Percentiles rank a stretch among this genome's conserved stretches.
Evolutionary conservation across 2,329 filamentous ascomycete genomes (phyloP).

Genomic region (Colletotrichum aenigma): DNA sequence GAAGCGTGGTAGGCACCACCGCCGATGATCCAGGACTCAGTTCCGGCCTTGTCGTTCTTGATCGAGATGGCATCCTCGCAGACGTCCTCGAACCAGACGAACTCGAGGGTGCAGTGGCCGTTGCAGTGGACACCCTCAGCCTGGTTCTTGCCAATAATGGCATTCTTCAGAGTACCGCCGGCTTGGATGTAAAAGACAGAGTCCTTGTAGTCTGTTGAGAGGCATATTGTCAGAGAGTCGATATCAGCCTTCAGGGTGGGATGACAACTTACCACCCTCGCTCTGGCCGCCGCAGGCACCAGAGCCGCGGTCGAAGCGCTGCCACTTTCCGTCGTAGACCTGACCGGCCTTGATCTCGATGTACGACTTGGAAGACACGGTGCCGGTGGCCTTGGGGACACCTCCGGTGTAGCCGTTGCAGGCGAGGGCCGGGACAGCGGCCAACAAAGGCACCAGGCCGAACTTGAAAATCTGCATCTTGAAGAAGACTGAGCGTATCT

Average conservation of each 20-base stretch:
- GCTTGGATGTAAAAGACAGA: constrained; percentile 45
- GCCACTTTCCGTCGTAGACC: constrained; percentile 38
- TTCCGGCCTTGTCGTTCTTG: constrained; percentile 18
- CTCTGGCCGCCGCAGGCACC: constrained; percentile 44
- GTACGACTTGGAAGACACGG: constrained; percentile 23
- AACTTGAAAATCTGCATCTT: constrained; percentile 17
- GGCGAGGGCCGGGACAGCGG: constrained; percentile 30
- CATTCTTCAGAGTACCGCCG: constrained; percentile 50
- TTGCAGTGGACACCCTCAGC: constrained; percentile 49
- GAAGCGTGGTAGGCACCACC: constrained; percentile 48
- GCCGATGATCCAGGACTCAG: constrained; percentile 28
- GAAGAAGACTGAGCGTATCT: neutral
- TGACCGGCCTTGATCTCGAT: constrained; percentile 31
- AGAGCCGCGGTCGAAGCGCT: constrained; percentile 41
- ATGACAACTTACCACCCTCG: constrained; percentile 39
- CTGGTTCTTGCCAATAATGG: constrained; percentile 45
- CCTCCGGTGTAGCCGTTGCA: constrained; percentile 35
- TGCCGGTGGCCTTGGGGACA: constrained; percentile 29
- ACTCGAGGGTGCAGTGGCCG: constrained; percentile 42
- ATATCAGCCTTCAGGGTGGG: rapidly evolving
- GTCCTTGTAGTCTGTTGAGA: constrained; percentile 37
- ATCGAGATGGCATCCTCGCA: constrained; percentile 29
- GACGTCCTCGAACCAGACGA: constrained; percentile 30
- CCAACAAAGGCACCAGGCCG: constrained; percentile 26
- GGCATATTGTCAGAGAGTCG: neutral